phyloP scores from a whole-genome alignment of 768 basidiomycete genomes.

The Podaxis sp. region DNA sequence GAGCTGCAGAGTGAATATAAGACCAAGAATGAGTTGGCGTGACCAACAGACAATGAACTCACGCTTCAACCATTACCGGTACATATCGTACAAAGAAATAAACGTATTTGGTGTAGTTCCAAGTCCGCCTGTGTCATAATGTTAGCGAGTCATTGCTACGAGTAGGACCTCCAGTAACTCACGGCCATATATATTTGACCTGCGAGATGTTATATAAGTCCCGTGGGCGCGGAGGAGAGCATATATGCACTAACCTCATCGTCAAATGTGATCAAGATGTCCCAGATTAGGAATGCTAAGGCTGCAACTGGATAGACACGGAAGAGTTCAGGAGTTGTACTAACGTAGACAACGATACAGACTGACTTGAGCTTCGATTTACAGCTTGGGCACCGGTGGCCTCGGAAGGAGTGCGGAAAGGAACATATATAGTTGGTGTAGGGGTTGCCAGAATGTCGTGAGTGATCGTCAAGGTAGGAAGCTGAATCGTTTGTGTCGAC shows the following conservation, averaged over 20 bases:
- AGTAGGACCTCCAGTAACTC: slow-evolving; percentile 17
- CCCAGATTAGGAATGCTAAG: slow-evolving; percentile 39
- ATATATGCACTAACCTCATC: slow-evolving; percentile 33
- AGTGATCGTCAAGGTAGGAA: background rate
- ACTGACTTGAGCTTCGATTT: slow-evolving; percentile 33
- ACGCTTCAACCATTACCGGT: slow-evolving; percentile 37
- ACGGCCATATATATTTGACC: slow-evolving; percentile 44
- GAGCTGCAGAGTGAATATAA: slow-evolving; percentile 23
- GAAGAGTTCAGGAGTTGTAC: background rate
- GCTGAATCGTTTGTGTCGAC: background rate
- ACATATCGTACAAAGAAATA: slow-evolving; percentile 40
- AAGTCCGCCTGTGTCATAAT: slow-evolving; percentile 19
- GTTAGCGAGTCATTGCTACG: background rate
- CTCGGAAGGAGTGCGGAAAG: slow-evolving; percentile 21
- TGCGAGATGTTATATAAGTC: slow-evolving; percentile 15
- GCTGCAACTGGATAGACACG: slow-evolving; percentile 29
- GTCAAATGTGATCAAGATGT: slow-evolving; percentile 38
- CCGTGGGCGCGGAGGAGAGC: background rate
- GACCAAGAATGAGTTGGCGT: background rate
- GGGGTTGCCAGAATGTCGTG: background rate
- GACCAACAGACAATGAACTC: slow-evolving; percentile 11
- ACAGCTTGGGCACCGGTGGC: slow-evolving; percentile 31
- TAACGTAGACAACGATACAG: background rate
- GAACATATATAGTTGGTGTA: slow-evolving; percentile 22
- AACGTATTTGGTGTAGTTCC: slow-evolving; percentile 34